Percentiles rank a stretch among this genome's conserved stretches.
Conservation (phyloP, 495 filamentous ascomycete species). For the Lepidopterella palustris region DNA sequence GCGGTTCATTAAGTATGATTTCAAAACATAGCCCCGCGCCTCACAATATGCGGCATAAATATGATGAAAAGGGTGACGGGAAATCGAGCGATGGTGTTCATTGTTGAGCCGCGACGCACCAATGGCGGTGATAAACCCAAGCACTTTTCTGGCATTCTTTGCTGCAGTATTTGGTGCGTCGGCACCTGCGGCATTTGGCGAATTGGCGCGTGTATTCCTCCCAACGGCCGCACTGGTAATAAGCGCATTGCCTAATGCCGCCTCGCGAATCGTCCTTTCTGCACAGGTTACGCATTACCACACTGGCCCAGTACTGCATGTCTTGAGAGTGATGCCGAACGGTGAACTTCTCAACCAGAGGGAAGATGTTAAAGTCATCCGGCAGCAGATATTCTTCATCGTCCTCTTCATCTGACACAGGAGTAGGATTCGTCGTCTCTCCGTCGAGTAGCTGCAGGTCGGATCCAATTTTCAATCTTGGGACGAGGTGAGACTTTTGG, state of each 20-base stretch:
- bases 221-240: constrained; percentile 97
- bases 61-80: constrained; percentile 18
- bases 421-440: constrained; percentile 42
- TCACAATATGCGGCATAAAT: constrained; percentile 29
- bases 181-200: constrained; percentile 93
- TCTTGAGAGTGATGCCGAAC: constrained; percentile 88
- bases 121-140: constrained; percentile 96
- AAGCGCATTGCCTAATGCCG: constrained; percentile 92
- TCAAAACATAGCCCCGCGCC: constrained; percentile 23
- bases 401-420: constrained; percentile 48
- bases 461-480: constrained; percentile 79
- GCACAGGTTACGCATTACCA: constrained; percentile 98
- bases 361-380: constrained; percentile 96
- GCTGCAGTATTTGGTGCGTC: constrained; percentile 98
- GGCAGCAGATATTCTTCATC: constrained; percentile 89
- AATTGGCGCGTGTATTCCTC: constrained; percentile 94
- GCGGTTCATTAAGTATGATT: constrained; percentile 26
- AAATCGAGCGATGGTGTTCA: constrained; percentile 9
- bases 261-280: constrained; percentile 92
- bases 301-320: constrained; percentile 99
- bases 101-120: constrained; percentile 75
- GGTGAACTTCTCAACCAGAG: constrained; percentile 95
- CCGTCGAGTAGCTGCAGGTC: constrained; percentile 75
- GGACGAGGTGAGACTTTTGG: constrained; percentile 88
- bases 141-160: constrained; percentile 99